These are phyloP conservation scores for Canavalia ensiformis DNA, from an alignment of 306 rosid genomes.

Conservation along the genomic window DNA sequence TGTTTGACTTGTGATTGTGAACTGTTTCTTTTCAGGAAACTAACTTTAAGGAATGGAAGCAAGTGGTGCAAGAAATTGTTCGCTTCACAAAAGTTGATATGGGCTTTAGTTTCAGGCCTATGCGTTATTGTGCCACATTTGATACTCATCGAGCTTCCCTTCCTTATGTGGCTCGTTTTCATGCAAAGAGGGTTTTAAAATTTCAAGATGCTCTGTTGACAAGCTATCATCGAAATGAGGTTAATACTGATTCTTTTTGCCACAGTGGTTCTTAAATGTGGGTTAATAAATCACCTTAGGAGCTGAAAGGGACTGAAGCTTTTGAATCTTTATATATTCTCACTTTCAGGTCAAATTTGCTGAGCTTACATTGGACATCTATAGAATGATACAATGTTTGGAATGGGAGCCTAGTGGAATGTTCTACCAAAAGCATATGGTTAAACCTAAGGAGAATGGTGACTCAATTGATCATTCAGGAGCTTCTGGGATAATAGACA, in stretches of 20 bases:
- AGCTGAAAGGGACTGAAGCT: conserved; percentile 42
- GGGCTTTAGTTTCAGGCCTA: conserved; percentile 72
- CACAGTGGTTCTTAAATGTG: conserved; percentile 38
- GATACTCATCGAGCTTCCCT: conserved; percentile 82
- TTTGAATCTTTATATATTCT: conserved; percentile 48
- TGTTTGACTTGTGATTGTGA: conserved; percentile 50
- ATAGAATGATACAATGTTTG: conserved; percentile 93
- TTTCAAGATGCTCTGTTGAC: conserved; percentile 85
- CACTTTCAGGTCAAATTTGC: conserved; percentile 92
- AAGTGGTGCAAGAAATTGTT: conserved; percentile 92
- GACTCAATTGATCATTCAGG: conserved; percentile 77
- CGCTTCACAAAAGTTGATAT: conserved; percentile 81
- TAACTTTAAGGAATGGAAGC: conserved; percentile 94
- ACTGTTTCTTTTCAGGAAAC: conserved; percentile 73
- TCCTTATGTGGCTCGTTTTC: conserved; percentile 91
- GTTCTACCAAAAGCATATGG: conserved; percentile 73
- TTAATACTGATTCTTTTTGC: conserved; percentile 46
- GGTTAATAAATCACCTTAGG: conserved; percentile 2
- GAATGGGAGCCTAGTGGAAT: conserved; percentile 97
- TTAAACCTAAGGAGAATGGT: conserved; percentile 75
- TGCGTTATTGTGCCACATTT: conserved; percentile 77
- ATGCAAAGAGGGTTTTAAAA: conserved; percentile 90
- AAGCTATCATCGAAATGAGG: conserved; percentile 97
- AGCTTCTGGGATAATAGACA: conserved; percentile 86
- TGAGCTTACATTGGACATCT: conserved; percentile 87